A percentile compares a stretch with the other conserved stretches of the same genome.
Conservation (phyloP, 352 stramenopile species). For the Halophytophthora batemanensis region DNA sequence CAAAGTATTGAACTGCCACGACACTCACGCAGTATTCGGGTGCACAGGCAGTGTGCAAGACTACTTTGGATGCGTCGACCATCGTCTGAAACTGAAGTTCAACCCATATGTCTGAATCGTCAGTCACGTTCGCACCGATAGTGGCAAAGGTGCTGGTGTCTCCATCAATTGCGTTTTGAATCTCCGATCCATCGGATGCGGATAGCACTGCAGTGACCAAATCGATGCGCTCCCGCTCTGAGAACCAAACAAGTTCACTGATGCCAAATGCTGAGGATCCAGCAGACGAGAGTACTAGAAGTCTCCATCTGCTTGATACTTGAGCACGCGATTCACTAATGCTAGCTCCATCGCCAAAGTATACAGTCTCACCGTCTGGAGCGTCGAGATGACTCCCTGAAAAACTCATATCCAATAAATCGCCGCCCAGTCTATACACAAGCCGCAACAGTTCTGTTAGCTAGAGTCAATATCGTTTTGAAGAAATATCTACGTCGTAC, state of each 20-base stretch:
- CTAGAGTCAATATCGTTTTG: background rate
- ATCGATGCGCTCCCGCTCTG: constrained; percentile 14
- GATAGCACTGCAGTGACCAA: constrained; percentile 3
- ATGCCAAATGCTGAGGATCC: constrained; percentile 19
- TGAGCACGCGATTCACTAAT: constrained; percentile 13
- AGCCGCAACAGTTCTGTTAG: background rate
- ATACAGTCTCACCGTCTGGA: background rate
- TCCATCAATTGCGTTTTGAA: constrained; percentile 18
- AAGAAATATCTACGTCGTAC: too few relatives aligned
- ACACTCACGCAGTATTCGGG: constrained; percentile 14
- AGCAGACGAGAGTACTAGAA: constrained; percentile 19
- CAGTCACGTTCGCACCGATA: constrained; percentile 4
- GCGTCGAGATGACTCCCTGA: background rate
- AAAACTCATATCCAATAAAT: constrained; percentile 10
- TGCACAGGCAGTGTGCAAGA: constrained; percentile 16
- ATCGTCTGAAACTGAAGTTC: constrained; percentile 19
- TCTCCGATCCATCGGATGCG: constrained; percentile 19
- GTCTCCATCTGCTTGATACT: constrained; percentile 14
- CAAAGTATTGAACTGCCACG: constrained; percentile 28
- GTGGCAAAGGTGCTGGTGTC: constrained; percentile 23
- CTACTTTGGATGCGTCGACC: constrained; percentile 30
- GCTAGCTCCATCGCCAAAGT: constrained; percentile 4
- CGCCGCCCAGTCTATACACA: constrained; percentile 13
- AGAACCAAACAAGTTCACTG: constrained; percentile 31
- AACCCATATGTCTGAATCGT: constrained; percentile 20